A percentile compares a stretch with the other conserved stretches of the same genome.
phyloP scores from a whole-genome alignment of 1,284 basidiomycete species.

The Boletus albobrunnescens region DNA sequence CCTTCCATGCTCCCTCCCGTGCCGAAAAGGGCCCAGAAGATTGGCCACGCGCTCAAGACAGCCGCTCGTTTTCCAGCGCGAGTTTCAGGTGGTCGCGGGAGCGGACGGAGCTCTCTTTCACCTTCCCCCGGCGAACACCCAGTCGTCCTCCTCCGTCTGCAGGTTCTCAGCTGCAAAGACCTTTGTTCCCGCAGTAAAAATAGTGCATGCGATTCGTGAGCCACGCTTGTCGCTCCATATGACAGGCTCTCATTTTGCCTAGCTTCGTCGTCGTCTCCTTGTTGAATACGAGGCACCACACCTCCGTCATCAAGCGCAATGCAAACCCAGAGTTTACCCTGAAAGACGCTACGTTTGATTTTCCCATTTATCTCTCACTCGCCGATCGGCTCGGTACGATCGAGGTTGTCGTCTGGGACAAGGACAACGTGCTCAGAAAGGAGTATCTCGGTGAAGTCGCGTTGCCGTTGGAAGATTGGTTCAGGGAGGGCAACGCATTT shows the following conservation, averaged over 20 bases:
- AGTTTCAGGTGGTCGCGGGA: constrained; percentile 40
- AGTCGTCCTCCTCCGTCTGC: constrained; percentile 60
- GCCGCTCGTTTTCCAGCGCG: constrained; percentile 45
- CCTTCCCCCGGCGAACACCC: constrained; percentile 62
- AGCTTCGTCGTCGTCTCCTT: constrained; percentile 75
- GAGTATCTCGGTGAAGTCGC: constrained; percentile 91
- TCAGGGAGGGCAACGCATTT: constrained; percentile 48
- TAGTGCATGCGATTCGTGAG: constrained; percentile 73
- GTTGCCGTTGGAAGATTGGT: constrained; percentile 80
- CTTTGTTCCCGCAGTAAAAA: constrained; percentile 61
- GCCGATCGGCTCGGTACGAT: constrained; percentile 72
- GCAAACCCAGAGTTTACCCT: constrained; percentile 71
- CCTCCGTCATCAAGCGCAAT: constrained; percentile 76
- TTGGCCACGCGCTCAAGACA: constrained; percentile 46
- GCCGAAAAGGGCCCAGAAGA: constrained; percentile 43
- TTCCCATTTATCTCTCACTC: constrained; percentile 74
- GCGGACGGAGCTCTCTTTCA: constrained; percentile 40
- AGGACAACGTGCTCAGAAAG: constrained; percentile 75
- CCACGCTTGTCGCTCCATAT: constrained; percentile 9
- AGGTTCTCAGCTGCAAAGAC: constrained; percentile 59
- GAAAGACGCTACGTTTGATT: constrained; percentile 82
- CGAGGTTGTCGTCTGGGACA: constrained; percentile 92
- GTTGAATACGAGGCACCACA: constrained; percentile 63
- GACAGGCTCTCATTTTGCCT: constrained; percentile 1
- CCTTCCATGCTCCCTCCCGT: constrained; percentile 32